Base-by-base conservation (phyloP, 768 basidiomycete genomes). In the Mycena belliarum region DNA sequence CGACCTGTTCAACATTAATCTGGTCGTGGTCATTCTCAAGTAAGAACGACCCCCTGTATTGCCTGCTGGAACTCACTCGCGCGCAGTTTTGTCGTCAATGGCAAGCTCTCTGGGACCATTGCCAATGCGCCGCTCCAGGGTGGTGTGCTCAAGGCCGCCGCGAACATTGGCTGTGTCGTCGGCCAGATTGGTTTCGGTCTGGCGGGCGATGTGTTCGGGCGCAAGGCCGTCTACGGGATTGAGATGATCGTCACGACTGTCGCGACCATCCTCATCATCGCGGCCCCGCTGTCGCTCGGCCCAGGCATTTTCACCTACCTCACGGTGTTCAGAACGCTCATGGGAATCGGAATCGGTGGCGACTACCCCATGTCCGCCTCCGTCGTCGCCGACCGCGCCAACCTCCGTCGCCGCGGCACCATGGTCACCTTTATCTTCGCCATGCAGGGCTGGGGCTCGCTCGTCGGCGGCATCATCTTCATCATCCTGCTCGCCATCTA, bases 381-480 rank as follows among this genome's bases (percentile, higher is more conserved):
- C 41, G 58, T 59, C 33, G 58, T 59, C 20, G 58, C 58, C 3
- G 58, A 59, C 58, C 58, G 58, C 40, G 58, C 58, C 47, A 59
- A 59, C 58, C 51, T 59, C 25, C 58, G 58, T 15, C 58, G 58
- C n/a, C 58, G 58, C 35, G 58, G 58, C 23, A 59, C 58, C 35
- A 59, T 59, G 58, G 58, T 59, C 58, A 59, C 58, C 20, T 59
- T 59, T 41, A 59, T 59, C 42, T 59, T 59, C 23, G 46, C 58
- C 28, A 59, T 59, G 58, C 58, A 59, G 46, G 58, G 58, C 21
- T 59, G 58, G 58, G 58, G 58, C n/a, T 25, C 58, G 5, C 21
- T 59, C 33, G 26, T 59, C 26, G 58, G 58, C 26, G 58, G 58
- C 3, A 37, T 59, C 47, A 28, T 59, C 47, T 59, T 59, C 23